Percentiles rank a stretch among this genome's conserved stretches.
These are phyloP conservation scores for Arabidopsis arenosa DNA, from an alignment of 345 rosid genomes.

Conservation along the genomic window DNA sequence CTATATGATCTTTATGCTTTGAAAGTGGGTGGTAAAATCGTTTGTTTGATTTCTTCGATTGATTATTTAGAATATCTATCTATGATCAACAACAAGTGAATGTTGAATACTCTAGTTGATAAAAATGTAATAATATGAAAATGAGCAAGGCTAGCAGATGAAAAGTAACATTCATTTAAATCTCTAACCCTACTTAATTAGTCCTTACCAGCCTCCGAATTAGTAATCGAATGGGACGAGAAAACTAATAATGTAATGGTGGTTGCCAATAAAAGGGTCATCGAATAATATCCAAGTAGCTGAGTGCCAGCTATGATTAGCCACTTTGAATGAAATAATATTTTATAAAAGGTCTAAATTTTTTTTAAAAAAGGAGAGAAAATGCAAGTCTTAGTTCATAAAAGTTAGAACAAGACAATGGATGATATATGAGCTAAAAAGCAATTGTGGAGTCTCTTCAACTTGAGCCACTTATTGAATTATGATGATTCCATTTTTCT, in stretches of 20 bases:
- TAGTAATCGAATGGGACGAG: constrained; percentile 33
- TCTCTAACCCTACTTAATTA: neutral
- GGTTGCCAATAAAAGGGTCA: constrained; percentile 33
- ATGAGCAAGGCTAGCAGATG: too few species aligned
- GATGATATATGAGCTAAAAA: constrained; percentile 22
- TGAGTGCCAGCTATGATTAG: constrained; percentile 41
- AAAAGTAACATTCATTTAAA: too few species aligned
- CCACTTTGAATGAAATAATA: constrained; percentile 37
- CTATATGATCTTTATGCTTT: constrained; percentile 2
- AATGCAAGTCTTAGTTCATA: constrained; percentile 5
- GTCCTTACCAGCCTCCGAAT: neutral
- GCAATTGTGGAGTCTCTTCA: constrained; percentile 30
- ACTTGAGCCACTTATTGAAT: constrained; percentile 37
- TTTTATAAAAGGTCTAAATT: neutral
- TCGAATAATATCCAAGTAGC: constrained; percentile 36
- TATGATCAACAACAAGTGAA: too few species aligned
- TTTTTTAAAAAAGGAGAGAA: neutral
- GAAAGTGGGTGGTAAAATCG: constrained; percentile 12
- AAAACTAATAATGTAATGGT: neutral
- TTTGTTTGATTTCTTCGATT: neutral
- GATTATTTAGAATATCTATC: too few species aligned
- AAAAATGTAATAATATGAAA: too few species aligned
- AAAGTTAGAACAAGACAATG: constrained; percentile 28
- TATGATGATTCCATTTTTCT: constrained; percentile 19
- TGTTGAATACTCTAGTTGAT: too few species aligned